Base-by-base conservation (phyloP, 345 rosid genomes). In the Moricandia moricandioides region DNA sequence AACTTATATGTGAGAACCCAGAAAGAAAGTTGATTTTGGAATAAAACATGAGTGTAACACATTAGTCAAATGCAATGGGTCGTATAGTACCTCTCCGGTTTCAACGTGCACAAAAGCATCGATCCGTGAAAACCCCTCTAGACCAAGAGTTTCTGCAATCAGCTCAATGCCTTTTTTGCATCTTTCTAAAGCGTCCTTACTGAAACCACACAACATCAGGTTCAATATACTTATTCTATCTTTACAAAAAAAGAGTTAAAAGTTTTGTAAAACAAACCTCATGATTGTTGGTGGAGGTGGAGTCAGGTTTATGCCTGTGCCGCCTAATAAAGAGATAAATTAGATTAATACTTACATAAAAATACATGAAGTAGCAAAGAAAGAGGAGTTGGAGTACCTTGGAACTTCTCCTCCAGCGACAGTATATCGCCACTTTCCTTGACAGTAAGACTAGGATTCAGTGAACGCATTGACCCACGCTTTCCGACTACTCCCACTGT, bases 221-320 rank as follows among this genome's bases (percentile, higher is more conserved):
- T 66, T 40, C 24, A 7, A 8, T 55, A 64, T 7, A 37, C 56
- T 8, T 0, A 21, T 54, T 8, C 4, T 18, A 7, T 10, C 6
- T 18, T 18, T 9, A 54, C 8, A 8, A 8, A 3, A 8, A 6
- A 14, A 47, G 37, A 72, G 13, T 14, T n/a, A n/a, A 55, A 8
- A 67, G 57, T 31, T 70, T 68, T 31, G 31, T 58, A 68, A 21
- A 2, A 84, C 89, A 74, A 75, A 88, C 98, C 98, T 86, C 74
- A 94, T 87, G 72, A 91, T 88, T 59, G 97, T 84, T 61, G 79
- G 65, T 5, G 98, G 98, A 13, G 97, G 97, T 29, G 98, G 98
- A 62, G 97, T 94, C 73, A 94, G 89, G 76, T 94, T 94, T 81
- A 94, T 90, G 86, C 97, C 98, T 62, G 98, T 94, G 83, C 98